Percentiles rank a stretch among this genome's conserved stretches.
Conservation (phyloP, 2,329 filamentous ascomycete species). For the Setomelanomma holmii region DNA sequence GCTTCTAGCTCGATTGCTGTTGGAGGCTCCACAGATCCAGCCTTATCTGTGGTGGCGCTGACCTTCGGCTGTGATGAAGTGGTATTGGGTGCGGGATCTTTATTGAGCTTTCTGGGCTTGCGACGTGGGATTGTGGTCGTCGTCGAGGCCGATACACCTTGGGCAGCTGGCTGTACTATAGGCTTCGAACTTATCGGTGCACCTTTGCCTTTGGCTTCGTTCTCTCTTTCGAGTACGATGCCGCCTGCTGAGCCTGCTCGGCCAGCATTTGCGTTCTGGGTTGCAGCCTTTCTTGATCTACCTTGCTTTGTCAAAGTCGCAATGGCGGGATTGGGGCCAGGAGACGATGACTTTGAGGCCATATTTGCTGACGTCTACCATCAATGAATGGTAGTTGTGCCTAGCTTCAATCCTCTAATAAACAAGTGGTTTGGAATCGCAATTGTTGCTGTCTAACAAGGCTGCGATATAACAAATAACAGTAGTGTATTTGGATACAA, state of each 20-base stretch:
- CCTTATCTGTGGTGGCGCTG: not conserved
- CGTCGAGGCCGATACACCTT: constrained; percentile 5
- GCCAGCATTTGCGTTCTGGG: constrained; percentile 10
- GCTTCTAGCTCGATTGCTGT: constrained; percentile 41
- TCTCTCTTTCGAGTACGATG: constrained; percentile 33
- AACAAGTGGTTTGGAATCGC: no score
- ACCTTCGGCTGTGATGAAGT: no score
- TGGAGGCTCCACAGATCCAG: constrained; percentile 11
- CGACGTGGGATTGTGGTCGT: constrained; percentile 26
- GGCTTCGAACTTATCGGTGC: constrained; percentile 16
- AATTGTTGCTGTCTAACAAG: not conserved
- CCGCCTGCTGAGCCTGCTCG: constrained; percentile 40
- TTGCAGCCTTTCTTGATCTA: constrained; percentile 30
- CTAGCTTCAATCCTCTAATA: no score
- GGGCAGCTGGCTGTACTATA: constrained; percentile 3
- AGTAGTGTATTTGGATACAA: no score
- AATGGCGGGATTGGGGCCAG: constrained; percentile 28
- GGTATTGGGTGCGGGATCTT: constrained; percentile 28
- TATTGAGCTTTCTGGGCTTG: constrained; percentile 44
- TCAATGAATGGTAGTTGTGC: no score
- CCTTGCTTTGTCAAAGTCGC: constrained; percentile 24
- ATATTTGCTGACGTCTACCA: constrained; percentile 13
- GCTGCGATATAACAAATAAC: not conserved
- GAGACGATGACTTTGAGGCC: constrained; percentile 36
- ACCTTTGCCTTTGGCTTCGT: constrained; percentile 7